Percentiles rank a stretch among this genome's conserved stretches.
phyloP scores from a whole-genome alignment of 768 basidiomycete species.

The Amanita rubescens region DNA sequence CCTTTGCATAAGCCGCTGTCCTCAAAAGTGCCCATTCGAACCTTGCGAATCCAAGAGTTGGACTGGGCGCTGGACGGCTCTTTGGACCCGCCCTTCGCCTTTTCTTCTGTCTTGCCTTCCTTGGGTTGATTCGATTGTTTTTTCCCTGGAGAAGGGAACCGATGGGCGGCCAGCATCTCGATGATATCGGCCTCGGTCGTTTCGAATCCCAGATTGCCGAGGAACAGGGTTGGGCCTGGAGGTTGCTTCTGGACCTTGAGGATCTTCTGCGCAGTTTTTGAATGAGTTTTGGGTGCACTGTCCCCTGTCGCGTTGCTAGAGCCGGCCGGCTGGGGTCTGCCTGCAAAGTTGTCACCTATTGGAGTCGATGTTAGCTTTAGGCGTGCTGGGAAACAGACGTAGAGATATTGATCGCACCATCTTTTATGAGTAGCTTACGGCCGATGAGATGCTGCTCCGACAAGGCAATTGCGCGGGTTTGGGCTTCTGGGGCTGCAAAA shows the following conservation, averaged over 20 bases:
- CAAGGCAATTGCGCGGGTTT: slow-evolving; percentile 64
- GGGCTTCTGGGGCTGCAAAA: slow-evolving; percentile 72
- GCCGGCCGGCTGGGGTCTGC: slow-evolving; percentile 46
- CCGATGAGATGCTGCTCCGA: slow-evolving; percentile 83
- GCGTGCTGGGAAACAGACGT: not conserved
- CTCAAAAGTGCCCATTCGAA: slow-evolving; percentile 94
- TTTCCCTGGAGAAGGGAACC: slow-evolving; percentile 24
- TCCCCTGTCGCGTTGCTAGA: slow-evolving; percentile 27
- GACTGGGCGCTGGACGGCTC: slow-evolving; percentile 15
- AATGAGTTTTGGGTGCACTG: slow-evolving; percentile 26
- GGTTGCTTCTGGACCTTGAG: slow-evolving; percentile 74
- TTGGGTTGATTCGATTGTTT: slow-evolving; percentile 18
- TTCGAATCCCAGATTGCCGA: slow-evolving; percentile 91
- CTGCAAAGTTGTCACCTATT: slow-evolving; percentile 67
- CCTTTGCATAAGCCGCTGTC: slow-evolving; percentile 95
- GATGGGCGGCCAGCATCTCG: slow-evolving; percentile 67
- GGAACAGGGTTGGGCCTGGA: slow-evolving; percentile 79
- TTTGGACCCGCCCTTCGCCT: slow-evolving; percentile 8
- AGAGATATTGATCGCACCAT: slow-evolving; percentile 39
- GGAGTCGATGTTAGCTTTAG: not conserved
- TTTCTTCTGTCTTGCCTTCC: slow-evolving; percentile 10
- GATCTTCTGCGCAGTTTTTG: slow-evolving; percentile 75
- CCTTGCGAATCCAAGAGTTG: slow-evolving; percentile 62
- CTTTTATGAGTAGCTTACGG: slow-evolving; percentile 87
- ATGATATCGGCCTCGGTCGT: slow-evolving; percentile 73